Base-by-base conservation (phyloP, 2,329 filamentous ascomycete species). In the Calonectria pseudoturangicola region DNA sequence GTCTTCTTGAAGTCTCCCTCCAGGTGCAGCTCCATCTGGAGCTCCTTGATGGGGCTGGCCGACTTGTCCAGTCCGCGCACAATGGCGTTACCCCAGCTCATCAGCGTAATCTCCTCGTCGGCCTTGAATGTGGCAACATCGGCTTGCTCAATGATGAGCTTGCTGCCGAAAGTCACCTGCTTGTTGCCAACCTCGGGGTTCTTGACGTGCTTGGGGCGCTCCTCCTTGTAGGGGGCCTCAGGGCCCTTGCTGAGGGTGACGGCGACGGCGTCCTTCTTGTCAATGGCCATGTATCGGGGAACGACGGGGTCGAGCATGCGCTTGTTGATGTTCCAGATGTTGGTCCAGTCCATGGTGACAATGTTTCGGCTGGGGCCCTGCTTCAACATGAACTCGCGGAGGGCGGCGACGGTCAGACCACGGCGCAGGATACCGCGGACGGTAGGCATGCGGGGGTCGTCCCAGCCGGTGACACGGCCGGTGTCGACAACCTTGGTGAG, bases 81-180 rank as follows among this genome's bases (percentile, higher is more conserved):
- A 76, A 95, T 91, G 15, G 94, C 95, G 81, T 98, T 97, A 79
- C 96, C 97, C 96, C 96, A 98, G 83, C 94, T 94, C 96, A 98
- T 98, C 50, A 98, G 89, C 0, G 96, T 98, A 80, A 98, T 94
- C 84, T 98, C 96, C 87, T 98, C 96, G 81, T 93, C 92, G 73
- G 93, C 89, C 79, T 92, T 93, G 86, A 98, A 97, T 30, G 90
- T 90, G 83, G 93, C 93, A 74, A 93, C 95, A 80, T 98, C 96
- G 56, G 89, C 93, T 85, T 98, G 96, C 82, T 98, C 96, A 66
- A 98, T 87, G 73, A 97, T 87, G 76, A 98, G 88, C 74, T 92
- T 89, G 70, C 90, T 89, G 81, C 93, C 94, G 83, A 93, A 97
- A 30, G 91, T 89, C 6, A 98, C 94, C 86, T 95, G 94, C 90